Evolutionary conservation across 139 green algal species (phyloP).

Genomic region (Axilococcus clingmanii): DNA sequence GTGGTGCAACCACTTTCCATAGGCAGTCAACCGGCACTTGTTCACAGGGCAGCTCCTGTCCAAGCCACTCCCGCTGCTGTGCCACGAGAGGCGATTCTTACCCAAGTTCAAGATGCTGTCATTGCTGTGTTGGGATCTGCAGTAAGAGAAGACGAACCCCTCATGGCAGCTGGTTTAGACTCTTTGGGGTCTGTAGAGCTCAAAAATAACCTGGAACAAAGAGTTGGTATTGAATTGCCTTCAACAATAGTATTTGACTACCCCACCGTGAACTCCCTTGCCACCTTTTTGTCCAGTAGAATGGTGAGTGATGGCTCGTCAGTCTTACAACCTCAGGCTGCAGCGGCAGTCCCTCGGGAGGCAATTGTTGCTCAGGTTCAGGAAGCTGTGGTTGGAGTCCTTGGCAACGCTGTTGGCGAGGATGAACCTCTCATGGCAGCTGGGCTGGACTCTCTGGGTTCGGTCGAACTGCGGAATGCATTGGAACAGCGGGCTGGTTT

Average conservation of each 20-base stretch:
- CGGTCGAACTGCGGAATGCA: slow-evolving; percentile 43
- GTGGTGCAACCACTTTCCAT: neutral
- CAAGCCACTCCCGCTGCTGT: slow-evolving; percentile 29
- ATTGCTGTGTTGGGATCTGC: neutral
- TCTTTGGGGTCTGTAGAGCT: slow-evolving; percentile 70
- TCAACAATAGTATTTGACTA: slow-evolving; percentile 69
- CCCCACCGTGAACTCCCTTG: slow-evolving; percentile 39
- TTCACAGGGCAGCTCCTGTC: slow-evolving; percentile 21
- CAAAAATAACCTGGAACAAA: slow-evolving; percentile 41
- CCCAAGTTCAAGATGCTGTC: slow-evolving; percentile 8
- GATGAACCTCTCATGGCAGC: slow-evolving; percentile 59
- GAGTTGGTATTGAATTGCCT: slow-evolving; percentile 19
- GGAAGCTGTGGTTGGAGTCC: slow-evolving; percentile 30
- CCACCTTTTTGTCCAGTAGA: too few relatives aligned
- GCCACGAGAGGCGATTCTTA: slow-evolving; percentile 21
- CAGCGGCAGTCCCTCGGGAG: slow-evolving; percentile 4
- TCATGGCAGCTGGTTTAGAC: slow-evolving; percentile 69
- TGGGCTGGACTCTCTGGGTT: slow-evolving; percentile 67
- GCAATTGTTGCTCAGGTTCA: slow-evolving; percentile 18
- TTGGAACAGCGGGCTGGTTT: slow-evolving; percentile 46
- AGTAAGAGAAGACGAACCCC: slow-evolving; percentile 39
- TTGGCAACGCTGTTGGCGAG: slow-evolving; percentile 28
- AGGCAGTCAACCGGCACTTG: neutral
- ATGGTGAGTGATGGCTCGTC: too few relatives aligned
- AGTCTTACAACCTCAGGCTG: too few relatives aligned